These are phyloP conservation scores for Leccinum subgranulosum DNA, from an alignment of 768 basidiomycete species.

Conservation along the genomic window DNA sequence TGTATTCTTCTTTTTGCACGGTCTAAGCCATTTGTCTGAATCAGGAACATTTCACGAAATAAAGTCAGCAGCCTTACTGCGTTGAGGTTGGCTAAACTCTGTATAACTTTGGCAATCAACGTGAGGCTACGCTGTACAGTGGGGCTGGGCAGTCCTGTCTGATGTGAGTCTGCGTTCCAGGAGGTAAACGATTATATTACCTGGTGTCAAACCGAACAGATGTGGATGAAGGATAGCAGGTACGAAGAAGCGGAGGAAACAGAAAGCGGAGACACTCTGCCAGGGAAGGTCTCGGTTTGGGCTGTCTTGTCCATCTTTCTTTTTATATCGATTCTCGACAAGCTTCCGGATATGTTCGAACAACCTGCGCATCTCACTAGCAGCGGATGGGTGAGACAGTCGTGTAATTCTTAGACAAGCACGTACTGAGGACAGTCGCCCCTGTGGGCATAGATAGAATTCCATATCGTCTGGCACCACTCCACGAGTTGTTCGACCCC, in stretches of 20 bases:
- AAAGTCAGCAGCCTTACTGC: conserved; percentile 41
- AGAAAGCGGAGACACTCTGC: conserved; percentile 87
- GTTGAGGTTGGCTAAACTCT: conserved; percentile 85
- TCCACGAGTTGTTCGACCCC: conserved; percentile 66
- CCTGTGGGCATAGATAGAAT: conserved; percentile 71
- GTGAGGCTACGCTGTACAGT: conserved; percentile 79
- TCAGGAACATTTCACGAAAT: conserved; percentile 1
- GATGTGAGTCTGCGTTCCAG: conserved; percentile 9
- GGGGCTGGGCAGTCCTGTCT: conserved; percentile 59
- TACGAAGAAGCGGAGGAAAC: conserved; percentile 86
- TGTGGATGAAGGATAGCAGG: conserved; percentile 90
- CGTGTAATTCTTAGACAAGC: background rate
- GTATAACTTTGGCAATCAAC: conserved; percentile 83
- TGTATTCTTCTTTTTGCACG: conserved; percentile 76
- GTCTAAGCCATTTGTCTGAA: conserved; percentile 34
- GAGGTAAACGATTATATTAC: conserved; percentile 35
- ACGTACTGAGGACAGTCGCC: conserved; percentile 73
- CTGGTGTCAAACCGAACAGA: conserved; percentile 73
- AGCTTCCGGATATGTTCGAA: conserved; percentile 69
- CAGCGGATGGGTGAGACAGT: conserved; percentile 3
- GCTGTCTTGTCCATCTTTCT: conserved; percentile 39
- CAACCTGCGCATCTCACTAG: conserved; percentile 68
- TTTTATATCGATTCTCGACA: conserved; percentile 63
- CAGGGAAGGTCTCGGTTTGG: conserved; percentile 57
- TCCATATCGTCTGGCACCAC: conserved; percentile 83